A percentile compares a stretch with the other conserved stretches of the same genome.
Evolutionary conservation across 1,284 basidiomycete species (phyloP).

Genomic region (Fomitopsis schrenkii): DNA sequence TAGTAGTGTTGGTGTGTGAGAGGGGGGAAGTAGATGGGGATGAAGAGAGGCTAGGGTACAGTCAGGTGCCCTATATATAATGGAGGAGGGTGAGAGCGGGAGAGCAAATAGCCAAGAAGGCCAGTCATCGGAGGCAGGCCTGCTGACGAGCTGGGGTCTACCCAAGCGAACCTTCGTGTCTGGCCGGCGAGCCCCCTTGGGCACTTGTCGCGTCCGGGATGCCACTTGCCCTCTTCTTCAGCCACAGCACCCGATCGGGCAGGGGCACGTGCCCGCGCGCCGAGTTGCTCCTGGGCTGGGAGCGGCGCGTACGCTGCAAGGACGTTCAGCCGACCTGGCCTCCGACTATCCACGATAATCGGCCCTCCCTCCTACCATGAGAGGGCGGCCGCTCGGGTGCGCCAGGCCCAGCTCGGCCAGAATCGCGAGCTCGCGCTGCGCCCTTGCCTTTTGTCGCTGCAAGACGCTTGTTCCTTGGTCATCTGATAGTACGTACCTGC

Average conservation of each 20-base stretch:
- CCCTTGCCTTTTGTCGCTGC: background rate
- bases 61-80: constrained; percentile 1
- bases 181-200: background rate
- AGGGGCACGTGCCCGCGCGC: constrained; percentile 5
- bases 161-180: background rate
- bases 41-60: background rate
- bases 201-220: background rate
- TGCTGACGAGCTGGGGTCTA: background rate
- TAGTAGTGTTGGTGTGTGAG: background rate
- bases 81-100: constrained; percentile 1
- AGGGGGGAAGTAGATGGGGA: background rate
- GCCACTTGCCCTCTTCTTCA: background rate
- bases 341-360: constrained; percentile 8
- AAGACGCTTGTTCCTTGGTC: constrained; percentile 2
- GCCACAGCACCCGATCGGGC: background rate
- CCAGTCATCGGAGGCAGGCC: background rate
- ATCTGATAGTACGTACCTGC: constrained; percentile 3
- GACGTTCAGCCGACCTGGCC: background rate
- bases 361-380: background rate
- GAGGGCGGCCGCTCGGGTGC: background rate
- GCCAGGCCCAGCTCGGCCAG: background rate
- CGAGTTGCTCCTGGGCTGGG: constrained; percentile 1
- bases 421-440: background rate
- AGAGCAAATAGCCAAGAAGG: background rate
- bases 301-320: background rate